phyloP scores from a whole-genome alignment of 352 stramenopile species.

The Globisporangium ultimum region DNA sequence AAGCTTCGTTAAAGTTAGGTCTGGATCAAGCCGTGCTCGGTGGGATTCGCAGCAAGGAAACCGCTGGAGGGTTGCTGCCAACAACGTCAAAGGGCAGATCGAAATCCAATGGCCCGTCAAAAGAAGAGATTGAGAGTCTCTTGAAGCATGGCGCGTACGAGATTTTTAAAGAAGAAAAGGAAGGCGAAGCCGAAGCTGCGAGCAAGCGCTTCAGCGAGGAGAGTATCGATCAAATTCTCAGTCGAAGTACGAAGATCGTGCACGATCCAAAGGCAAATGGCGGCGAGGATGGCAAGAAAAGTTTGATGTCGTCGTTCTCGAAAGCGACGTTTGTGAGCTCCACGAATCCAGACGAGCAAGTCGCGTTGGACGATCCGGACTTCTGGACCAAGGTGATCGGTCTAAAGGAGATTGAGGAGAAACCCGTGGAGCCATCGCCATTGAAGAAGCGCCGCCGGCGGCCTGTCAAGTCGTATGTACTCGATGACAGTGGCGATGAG shows the following conservation, averaged over 20 bases:
- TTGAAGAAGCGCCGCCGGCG: slow-evolving; percentile 67
- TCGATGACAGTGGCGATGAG: slow-evolving; percentile 63
- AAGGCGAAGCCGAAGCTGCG: slow-evolving; percentile 88
- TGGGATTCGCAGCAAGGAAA: slow-evolving; percentile 75
- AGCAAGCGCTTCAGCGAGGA: slow-evolving; percentile 96
- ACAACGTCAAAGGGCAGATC: slow-evolving; percentile 25
- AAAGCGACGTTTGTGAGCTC: slow-evolving; percentile 93
- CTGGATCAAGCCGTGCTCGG: slow-evolving; percentile 90
- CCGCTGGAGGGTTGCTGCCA: slow-evolving; percentile 16
- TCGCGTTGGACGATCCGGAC: slow-evolving; percentile 92
- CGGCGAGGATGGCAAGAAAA: slow-evolving; percentile 59
- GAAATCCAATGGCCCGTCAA: slow-evolving; percentile 62
- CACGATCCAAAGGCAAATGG: slow-evolving; percentile 69
- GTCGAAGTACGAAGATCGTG: slow-evolving; percentile 83
- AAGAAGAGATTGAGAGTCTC: slow-evolving; percentile 91
- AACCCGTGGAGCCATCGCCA: slow-evolving; percentile 61
- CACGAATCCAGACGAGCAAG: slow-evolving; percentile 76
- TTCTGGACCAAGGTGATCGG: slow-evolving; percentile 95
- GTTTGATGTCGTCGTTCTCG: slow-evolving; percentile 87
- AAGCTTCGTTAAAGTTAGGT: slow-evolving; percentile 90
- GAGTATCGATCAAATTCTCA: slow-evolving; percentile 98
- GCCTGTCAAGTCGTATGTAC: slow-evolving; percentile 72
- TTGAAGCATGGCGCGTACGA: slow-evolving; percentile 94
- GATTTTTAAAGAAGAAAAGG: slow-evolving; percentile 91
- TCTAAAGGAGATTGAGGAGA: slow-evolving; percentile 66